A percentile compares a stretch with the other conserved stretches of the same genome.
Evolutionary conservation across 2,329 filamentous ascomycete species (phyloP).

Genomic region (Claviceps digitariae): DNA sequence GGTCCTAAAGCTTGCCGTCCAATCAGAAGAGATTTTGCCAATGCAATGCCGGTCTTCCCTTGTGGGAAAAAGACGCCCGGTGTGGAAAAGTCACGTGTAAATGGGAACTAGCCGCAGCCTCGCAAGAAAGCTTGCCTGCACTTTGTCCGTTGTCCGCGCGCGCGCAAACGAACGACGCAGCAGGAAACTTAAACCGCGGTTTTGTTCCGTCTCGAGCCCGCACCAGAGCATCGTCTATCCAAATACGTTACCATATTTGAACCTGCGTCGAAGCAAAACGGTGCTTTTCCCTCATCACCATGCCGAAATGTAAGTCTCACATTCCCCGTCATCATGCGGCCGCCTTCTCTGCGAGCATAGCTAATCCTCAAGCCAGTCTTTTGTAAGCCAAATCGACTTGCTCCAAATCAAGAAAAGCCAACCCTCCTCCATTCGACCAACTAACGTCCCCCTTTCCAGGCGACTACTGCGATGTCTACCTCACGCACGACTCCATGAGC

Average conservation of each 20-base stretch:
- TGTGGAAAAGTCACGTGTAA: not conserved
- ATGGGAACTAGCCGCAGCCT: not conserved
- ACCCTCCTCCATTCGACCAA: conserved; percentile 1
- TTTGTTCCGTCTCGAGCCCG: no score
- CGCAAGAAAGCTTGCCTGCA: not conserved
- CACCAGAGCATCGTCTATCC: no score
- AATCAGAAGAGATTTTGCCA: not conserved
- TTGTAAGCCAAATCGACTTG: conserved; percentile 10
- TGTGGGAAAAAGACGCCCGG: no score
- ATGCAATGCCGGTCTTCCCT: no score
- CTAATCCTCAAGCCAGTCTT: conserved; percentile 13
- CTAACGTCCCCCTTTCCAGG: conserved; percentile 29
- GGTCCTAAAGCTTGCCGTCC: not conserved
- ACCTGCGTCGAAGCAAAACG: not conserved
- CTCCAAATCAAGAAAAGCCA: not conserved
- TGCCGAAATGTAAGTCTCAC: conserved; percentile 6
- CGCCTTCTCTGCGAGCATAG: not conserved
- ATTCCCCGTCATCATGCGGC: not conserved
- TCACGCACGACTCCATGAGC: conserved; percentile 99
- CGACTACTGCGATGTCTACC: conserved; percentile 99
- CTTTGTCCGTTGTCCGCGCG: no score
- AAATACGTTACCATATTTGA: no score
- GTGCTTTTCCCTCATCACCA: not conserved
- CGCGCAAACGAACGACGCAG: not conserved
- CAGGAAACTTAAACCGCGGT: no score